phyloP scores from a whole-genome alignment of 805 yeast species.

The Starmerella sirachaensis region DNA sequence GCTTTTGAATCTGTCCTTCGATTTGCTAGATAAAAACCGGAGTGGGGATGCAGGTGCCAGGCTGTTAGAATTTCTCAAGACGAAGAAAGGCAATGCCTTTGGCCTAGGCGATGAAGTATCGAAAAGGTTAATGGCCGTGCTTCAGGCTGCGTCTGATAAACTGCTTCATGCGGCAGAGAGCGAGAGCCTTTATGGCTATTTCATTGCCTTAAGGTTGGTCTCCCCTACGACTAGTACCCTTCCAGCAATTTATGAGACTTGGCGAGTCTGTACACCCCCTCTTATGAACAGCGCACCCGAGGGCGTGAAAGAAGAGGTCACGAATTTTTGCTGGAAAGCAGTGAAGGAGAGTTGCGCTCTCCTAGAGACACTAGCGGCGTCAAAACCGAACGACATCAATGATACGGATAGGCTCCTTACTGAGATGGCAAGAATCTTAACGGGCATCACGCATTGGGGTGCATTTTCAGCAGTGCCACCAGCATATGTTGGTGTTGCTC shows the following conservation, averaged over 20 bases:
- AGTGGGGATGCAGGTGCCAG: conserved; percentile 19
- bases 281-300: conserved; percentile 14
- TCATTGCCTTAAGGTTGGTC: conserved; percentile 33
- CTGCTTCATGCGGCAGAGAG: conserved; percentile 36
- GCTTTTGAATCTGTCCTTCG: conserved; percentile 4
- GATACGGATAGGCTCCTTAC: conserved; percentile 32
- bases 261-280: conserved; percentile 11
- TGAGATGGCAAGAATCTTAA: conserved; percentile 53
- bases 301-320: conserved; percentile 25
- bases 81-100: too few relatives aligned
- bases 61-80: conserved; percentile 8
- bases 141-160: conserved; percentile 19
- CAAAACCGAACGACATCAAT: background rate
- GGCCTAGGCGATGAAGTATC: conserved; percentile 25
- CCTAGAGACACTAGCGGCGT: conserved; percentile 24
- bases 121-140: background rate
- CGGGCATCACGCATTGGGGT: conserved; percentile 56
- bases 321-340: conserved; percentile 72
- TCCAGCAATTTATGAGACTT: background rate
- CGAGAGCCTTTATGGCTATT: conserved; percentile 57
- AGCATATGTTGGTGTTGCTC: conserved; percentile 56
- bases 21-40: conserved; percentile 8
- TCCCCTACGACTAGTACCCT: background rate
- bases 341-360: conserved; percentile 61
- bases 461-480: conserved; percentile 86